Percentiles rank a stretch among this genome's conserved stretches.
phyloP scores from a whole-genome alignment of 108 stramenopile genomes.

The Stephanodiscus triporus region DNA sequence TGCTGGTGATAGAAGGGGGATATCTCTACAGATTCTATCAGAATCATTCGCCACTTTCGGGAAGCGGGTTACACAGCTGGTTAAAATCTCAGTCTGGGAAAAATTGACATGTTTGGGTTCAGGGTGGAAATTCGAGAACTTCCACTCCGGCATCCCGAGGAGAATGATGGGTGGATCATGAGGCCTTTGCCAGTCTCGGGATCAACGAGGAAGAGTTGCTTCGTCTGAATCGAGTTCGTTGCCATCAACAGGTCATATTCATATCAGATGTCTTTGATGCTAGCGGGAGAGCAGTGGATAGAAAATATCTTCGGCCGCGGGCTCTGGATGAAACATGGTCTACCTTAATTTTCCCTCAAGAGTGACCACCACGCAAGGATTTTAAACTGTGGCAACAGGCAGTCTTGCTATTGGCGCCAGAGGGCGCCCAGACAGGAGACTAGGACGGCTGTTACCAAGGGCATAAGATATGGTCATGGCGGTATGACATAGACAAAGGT shows the following conservation, averaged over 20 bases:
- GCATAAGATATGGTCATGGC: background rate
- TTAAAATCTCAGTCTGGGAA: conserved; percentile 2
- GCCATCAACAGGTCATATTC: background rate
- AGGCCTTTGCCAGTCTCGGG: background rate
- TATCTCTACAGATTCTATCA: background rate
- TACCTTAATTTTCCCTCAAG: background rate
- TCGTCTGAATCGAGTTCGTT: background rate
- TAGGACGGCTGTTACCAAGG: background rate
- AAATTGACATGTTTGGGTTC: background rate
- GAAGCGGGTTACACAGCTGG: background rate
- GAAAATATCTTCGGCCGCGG: background rate
- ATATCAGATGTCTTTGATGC: background rate
- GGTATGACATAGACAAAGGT: background rate
- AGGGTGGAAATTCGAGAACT: background rate
- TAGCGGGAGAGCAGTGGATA: background rate
- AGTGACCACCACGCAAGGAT: background rate
- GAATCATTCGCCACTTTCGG: background rate
- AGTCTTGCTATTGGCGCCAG: background rate
- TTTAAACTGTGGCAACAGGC: background rate
- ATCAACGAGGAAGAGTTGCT: background rate
- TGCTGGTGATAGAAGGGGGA: conserved; percentile 10
- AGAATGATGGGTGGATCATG: background rate
- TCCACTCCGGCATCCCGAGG: background rate
- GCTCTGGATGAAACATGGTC: background rate
- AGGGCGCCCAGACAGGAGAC: background rate